These are phyloP conservation scores for Lathyrus tuberosus DNA, from an alignment of 306 rosid genomes.

Conservation along the genomic window DNA sequence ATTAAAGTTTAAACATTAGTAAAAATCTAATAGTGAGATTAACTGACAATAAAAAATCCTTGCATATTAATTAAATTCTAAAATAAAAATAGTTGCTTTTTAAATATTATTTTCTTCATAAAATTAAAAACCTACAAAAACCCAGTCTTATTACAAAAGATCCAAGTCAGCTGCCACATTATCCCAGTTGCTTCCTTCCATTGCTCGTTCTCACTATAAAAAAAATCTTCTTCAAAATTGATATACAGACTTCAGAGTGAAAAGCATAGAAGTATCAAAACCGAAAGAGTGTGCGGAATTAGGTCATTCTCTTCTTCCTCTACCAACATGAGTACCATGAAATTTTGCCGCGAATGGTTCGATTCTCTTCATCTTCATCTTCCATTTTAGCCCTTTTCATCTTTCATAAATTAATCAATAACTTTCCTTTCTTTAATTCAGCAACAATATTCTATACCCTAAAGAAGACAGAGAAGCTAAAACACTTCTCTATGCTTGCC, in stretches of 20 bases:
- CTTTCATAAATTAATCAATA: background rate
- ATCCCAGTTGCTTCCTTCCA: no score
- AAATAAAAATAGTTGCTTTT: no score
- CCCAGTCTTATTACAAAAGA: no score
- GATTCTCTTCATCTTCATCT: background rate
- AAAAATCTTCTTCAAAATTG: no score
- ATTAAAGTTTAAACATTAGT: no score
- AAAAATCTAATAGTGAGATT: no score
- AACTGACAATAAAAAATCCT: no score
- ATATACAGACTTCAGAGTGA: background rate
- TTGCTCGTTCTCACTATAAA: no score
- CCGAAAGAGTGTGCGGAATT: background rate
- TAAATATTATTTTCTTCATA: no score
- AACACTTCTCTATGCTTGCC: conserved; percentile 89
- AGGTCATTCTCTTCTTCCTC: background rate
- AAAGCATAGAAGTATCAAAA: background rate
- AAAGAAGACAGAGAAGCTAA: conserved; percentile 83
- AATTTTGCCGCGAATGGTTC: conserved; percentile 98
- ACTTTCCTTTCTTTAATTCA: conserved; percentile 29
- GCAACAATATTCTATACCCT: conserved; percentile 95
- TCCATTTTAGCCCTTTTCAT: background rate
- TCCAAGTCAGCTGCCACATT: no score
- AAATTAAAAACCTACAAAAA: no score
- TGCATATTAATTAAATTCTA: no score
- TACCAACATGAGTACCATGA: conserved; percentile 89